A percentile compares a stretch with the other conserved stretches of the same genome.
phyloP scores from a whole-genome alignment of 495 filamentous ascomycete genomes.

The Xylaria intraflava region DNA sequence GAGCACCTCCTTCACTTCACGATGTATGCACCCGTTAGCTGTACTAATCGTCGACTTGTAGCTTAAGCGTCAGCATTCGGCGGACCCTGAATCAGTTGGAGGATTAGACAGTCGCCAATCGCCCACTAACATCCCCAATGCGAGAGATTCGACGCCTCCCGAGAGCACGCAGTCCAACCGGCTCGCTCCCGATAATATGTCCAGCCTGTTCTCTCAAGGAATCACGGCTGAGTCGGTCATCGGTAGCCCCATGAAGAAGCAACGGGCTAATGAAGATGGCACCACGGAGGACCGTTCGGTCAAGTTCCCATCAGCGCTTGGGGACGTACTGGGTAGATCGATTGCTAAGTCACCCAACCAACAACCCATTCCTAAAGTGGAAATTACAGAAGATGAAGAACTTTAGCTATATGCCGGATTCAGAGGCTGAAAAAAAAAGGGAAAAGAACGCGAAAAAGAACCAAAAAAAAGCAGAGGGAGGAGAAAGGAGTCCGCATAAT shows the following conservation, averaged over 20 bases:
- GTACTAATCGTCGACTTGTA: slow-evolving; percentile 35
- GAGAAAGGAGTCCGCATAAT: background rate
- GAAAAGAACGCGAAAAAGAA: background rate
- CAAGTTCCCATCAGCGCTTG: slow-evolving; percentile 36
- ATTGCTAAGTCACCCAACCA: slow-evolving; percentile 33
- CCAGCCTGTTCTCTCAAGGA: slow-evolving; percentile 40
- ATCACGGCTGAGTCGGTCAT: slow-evolving; percentile 49
- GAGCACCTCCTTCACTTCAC: slow-evolving; percentile 28
- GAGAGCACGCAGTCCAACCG: slow-evolving; percentile 31
- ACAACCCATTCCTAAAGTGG: slow-evolving; percentile 15
- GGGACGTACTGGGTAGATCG: slow-evolving; percentile 41
- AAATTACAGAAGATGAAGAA: slow-evolving; percentile 29
- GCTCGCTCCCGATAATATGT: slow-evolving; percentile 17
- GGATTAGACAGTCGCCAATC: slow-evolving; percentile 33
- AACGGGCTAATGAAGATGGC: slow-evolving; percentile 62
- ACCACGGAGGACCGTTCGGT: slow-evolving; percentile 47
- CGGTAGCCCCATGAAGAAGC: slow-evolving; percentile 80
- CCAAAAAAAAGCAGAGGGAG: background rate
- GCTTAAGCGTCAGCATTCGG: slow-evolving; percentile 94
- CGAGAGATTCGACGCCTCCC: slow-evolving; percentile 31
- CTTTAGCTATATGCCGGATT: background rate
- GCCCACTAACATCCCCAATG: slow-evolving; percentile 26
- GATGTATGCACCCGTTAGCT: background rate
- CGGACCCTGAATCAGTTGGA: slow-evolving; percentile 57
- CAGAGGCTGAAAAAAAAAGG: background rate